Evolutionary conservation across 2,329 filamentous ascomycete genomes (phyloP).

Genomic region (Raffaelea arxii): DNA sequence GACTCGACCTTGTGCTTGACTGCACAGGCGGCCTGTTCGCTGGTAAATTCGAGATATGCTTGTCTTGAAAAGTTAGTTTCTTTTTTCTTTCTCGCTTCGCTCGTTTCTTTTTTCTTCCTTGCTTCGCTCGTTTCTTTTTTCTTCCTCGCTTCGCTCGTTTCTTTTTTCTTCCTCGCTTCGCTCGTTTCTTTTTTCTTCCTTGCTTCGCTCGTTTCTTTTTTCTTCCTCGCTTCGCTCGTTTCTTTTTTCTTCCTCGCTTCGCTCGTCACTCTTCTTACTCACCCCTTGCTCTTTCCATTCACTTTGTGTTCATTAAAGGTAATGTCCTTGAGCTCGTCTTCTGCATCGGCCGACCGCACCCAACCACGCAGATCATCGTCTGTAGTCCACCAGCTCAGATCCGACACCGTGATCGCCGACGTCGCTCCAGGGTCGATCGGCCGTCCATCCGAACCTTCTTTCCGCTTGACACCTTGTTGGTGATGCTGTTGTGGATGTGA

Average conservation of each 20-base stretch:
- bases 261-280: too few species aligned
- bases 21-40: constrained; percentile 75
- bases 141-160: too few species aligned
- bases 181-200: too few species aligned
- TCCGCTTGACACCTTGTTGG: constrained; percentile 43
- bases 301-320: constrained; percentile 99
- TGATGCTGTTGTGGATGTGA: constrained; percentile 12
- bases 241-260: too few species aligned
- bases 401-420: constrained; percentile 72
- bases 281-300: constrained; percentile 98
- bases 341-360: constrained; percentile 68
- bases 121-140: too few species aligned
- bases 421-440: constrained; percentile 51
- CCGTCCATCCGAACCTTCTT: constrained; percentile 48
- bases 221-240: too few species aligned
- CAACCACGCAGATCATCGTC: constrained; percentile 91
- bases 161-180: too few species aligned
- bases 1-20: constrained; percentile 73
- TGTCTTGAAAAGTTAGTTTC: constrained; percentile 39
- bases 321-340: constrained; percentile 80
- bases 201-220: too few species aligned
- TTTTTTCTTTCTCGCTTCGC: too few species aligned
- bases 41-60: constrained; percentile 78
- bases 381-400: constrained; percentile 93
- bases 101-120: too few species aligned